Evolutionary conservation across 2,329 filamentous ascomycete species (phyloP).

Genomic region (Penicillium nordicum): DNA sequence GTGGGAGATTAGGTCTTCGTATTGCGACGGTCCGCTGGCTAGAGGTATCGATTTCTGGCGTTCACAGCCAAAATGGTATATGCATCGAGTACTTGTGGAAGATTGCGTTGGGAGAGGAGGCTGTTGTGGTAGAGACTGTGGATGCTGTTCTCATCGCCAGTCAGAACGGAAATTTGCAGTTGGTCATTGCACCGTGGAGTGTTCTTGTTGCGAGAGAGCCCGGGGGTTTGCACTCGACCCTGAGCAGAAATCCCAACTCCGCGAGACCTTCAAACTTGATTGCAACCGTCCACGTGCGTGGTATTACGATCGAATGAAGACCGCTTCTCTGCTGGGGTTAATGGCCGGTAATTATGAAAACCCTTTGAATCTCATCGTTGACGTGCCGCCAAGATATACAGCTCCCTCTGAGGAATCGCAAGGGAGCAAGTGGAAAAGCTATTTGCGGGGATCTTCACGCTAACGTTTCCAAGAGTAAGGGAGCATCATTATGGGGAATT

Average conservation of each 20-base stretch:
- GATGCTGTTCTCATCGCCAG: not conserved
- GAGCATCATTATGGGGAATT: too few species aligned
- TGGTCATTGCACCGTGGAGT: not conserved
- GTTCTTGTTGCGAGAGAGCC: not conserved
- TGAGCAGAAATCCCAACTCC: not conserved
- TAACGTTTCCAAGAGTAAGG: not conserved
- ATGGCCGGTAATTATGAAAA: slow-evolving; percentile 1
- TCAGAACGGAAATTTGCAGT: not conserved
- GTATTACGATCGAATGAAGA: not conserved
- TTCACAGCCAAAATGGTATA: slow-evolving; percentile 8
- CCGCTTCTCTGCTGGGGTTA: not conserved
- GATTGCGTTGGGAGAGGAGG: slow-evolving; percentile 1
- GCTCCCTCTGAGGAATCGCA: not conserved
- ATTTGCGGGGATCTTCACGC: not conserved
- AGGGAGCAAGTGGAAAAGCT: not conserved
- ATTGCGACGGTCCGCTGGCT: not conserved
- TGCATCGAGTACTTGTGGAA: slow-evolving; percentile 2
- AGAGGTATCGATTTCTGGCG: slow-evolving; percentile 8
- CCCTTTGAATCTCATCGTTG: slow-evolving; percentile 3
- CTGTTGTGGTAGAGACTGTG: slow-evolving; percentile 3
- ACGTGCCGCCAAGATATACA: not conserved
- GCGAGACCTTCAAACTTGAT: not conserved
- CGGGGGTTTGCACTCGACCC: not conserved
- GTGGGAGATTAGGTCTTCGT: not conserved
- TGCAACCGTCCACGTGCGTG: not conserved